Evolutionary conservation across 1,284 basidiomycete species (phyloP).

Genomic region (Wolfiporia cocos): DNA sequence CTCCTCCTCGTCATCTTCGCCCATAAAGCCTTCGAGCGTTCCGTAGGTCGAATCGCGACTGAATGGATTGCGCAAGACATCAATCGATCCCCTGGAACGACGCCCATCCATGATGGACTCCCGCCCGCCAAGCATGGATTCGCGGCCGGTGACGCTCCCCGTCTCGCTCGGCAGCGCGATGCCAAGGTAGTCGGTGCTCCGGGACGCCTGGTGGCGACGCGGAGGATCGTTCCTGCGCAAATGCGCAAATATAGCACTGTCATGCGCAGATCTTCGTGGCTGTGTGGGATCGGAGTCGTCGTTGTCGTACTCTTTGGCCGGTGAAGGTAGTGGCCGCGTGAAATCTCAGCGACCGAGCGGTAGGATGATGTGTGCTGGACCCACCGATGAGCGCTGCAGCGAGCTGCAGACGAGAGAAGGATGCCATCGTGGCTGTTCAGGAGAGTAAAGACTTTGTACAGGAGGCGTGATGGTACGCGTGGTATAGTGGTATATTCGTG

Average conservation of each 20-base stretch:
- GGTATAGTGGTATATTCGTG: not conserved
- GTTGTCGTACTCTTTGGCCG: slow-evolving; percentile 73
- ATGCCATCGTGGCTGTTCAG: slow-evolving; percentile 9
- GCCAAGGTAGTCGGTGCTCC: slow-evolving; percentile 60
- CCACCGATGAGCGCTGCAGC: slow-evolving; percentile 74
- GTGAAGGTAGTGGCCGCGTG: not conserved
- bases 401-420: slow-evolving; percentile 75
- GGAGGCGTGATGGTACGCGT: slow-evolving; percentile 4
- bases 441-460: not conserved
- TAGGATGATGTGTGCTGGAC: no score
- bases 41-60: slow-evolving; percentile 52
- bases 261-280: slow-evolving; percentile 60
- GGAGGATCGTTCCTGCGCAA: slow-evolving; percentile 49
- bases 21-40: slow-evolving; percentile 39
- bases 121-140: slow-evolving; percentile 2
- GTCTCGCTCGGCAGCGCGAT: slow-evolving; percentile 58
- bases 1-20: slow-evolving; percentile 40
- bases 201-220: slow-evolving; percentile 31
- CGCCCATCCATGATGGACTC: slow-evolving; percentile 1
- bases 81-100: slow-evolving; percentile 43
- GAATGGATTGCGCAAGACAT: slow-evolving; percentile 67
- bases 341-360: slow-evolving; percentile 1
- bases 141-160: slow-evolving; percentile 33
- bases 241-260: slow-evolving; percentile 77
- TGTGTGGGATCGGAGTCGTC: slow-evolving; percentile 58